Evolutionary conservation across 306 rosid species (phyloP).

Genomic region (Betula pendula): DNA sequence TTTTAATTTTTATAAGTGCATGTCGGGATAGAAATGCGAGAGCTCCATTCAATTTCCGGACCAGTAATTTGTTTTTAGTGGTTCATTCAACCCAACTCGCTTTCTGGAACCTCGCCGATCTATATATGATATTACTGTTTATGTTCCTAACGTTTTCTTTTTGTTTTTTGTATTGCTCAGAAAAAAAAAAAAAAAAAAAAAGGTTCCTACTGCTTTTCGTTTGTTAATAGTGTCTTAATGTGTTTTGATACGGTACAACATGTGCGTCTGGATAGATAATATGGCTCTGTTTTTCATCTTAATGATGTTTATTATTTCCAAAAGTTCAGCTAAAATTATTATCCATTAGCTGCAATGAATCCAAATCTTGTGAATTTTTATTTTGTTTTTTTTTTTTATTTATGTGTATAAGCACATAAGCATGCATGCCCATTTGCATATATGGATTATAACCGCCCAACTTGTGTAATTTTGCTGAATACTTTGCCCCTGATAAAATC

Average conservation of each 20-base stretch:
- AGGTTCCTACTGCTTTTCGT: background rate
- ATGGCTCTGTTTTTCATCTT: background rate
- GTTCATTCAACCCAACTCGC: background rate
- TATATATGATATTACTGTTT: background rate
- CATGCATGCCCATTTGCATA: background rate
- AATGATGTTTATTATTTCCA: background rate
- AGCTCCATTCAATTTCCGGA: background rate
- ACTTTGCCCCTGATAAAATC: background rate
- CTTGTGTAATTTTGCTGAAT: no score
- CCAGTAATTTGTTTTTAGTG: background rate
- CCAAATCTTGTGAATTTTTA: background rate
- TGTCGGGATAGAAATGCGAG: background rate
- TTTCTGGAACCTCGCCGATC: background rate
- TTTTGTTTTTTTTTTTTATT: background rate
- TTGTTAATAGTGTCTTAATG: no score
- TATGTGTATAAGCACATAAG: background rate
- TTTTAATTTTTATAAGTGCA: background rate
- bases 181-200: no score
- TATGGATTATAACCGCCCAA: background rate
- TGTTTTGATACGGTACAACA: no score
- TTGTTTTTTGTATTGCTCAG: no score
- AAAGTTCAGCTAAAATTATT: background rate
- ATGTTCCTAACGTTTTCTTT: background rate
- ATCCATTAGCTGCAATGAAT: background rate
- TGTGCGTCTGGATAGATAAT: background rate